phyloP scores from a whole-genome alignment of 805 yeast genomes.

The Kluyveromyces nonfermentans region DNA sequence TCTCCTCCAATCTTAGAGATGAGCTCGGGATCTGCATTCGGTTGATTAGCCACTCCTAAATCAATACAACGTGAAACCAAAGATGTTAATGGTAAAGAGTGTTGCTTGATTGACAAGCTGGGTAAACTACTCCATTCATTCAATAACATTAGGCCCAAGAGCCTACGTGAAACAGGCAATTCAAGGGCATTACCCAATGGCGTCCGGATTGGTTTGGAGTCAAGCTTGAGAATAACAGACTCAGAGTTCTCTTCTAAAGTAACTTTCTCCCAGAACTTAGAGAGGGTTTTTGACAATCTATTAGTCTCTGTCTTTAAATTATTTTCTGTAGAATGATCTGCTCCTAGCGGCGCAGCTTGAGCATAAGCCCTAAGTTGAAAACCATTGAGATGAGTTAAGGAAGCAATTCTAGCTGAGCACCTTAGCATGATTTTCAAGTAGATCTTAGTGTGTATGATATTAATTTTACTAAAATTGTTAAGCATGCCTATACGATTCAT shows the following conservation, averaged over 20 bases:
- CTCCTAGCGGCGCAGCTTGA: constrained; percentile 18
- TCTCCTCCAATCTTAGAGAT: constrained; percentile 53
- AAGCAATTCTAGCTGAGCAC: background rate
- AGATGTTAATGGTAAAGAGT: constrained; percentile 79
- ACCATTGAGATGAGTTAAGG: background rate
- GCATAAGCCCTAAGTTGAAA: constrained; percentile 5
- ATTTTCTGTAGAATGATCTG: constrained; percentile 37
- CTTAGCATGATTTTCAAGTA: background rate
- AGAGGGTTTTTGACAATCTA: constrained; percentile 55
- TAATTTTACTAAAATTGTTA: too few relatives aligned
- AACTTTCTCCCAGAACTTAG: constrained; percentile 78
- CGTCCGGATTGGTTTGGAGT: constrained; percentile 68
- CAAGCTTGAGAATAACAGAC: constrained; percentile 51
- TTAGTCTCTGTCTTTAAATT: constrained; percentile 55
- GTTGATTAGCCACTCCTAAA: constrained; percentile 35
- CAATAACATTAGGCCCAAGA: constrained; percentile 64
- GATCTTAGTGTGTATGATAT: too few relatives aligned
- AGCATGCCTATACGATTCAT: too few relatives aligned
- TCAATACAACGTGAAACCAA: constrained; percentile 83
- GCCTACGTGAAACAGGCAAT: constrained; percentile 48
- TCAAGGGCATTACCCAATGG: constrained; percentile 68
- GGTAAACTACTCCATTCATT: constrained; percentile 85
- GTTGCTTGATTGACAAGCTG: constrained; percentile 58
- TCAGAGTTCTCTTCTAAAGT: constrained; percentile 25
- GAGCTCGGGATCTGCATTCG: constrained; percentile 36